phyloP scores from a whole-genome alignment of 2,329 filamentous ascomycete species.

The Alternaria conjuncta region DNA sequence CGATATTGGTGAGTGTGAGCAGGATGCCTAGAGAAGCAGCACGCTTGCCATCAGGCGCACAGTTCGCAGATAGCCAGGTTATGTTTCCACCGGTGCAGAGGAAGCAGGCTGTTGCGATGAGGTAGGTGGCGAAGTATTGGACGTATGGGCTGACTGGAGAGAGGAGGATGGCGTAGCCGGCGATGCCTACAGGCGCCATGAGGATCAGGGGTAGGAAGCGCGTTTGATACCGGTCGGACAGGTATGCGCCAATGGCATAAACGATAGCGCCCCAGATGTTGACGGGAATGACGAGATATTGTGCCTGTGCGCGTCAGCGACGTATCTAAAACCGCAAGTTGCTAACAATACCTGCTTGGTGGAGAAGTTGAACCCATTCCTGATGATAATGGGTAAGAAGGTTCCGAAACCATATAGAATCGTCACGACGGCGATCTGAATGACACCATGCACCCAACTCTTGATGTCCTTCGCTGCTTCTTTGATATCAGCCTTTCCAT shows the following conservation, averaged over 20 bases:
- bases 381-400: conserved; percentile 53
- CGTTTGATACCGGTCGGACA: conserved; percentile 47
- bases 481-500: conserved; percentile 38
- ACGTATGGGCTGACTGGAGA: conserved; percentile 31
- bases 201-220: conserved; percentile 49
- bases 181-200: conserved; percentile 38
- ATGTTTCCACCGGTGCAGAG: conserved; percentile 45
- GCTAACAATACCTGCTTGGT: conserved; percentile 42
- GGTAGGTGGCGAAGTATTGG: conserved; percentile 43
- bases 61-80: conserved; percentile 42
- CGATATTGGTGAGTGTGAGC: conserved; percentile 43
- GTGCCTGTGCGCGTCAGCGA: conserved; percentile 12
- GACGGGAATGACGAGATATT: conserved; percentile 52
- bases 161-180: conserved; percentile 41
- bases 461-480: conserved; percentile 42
- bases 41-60: conserved; percentile 42
- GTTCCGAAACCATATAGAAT: conserved; percentile 51
- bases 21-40: conserved; percentile 41
- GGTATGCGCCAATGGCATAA: conserved; percentile 49
- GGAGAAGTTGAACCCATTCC: conserved; percentile 49
- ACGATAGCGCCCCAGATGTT: conserved; percentile 51
- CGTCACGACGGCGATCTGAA: conserved; percentile 51
- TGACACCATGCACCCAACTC: conserved; percentile 43
- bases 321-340: rapidly evolving
- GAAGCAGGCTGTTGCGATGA: conserved; percentile 43